Percentiles rank a stretch among this genome's conserved stretches.
These are phyloP conservation scores for Vanrija sp. DNA, from an alignment of 1,284 basidiomycete genomes.

Conservation along the genomic window DNA sequence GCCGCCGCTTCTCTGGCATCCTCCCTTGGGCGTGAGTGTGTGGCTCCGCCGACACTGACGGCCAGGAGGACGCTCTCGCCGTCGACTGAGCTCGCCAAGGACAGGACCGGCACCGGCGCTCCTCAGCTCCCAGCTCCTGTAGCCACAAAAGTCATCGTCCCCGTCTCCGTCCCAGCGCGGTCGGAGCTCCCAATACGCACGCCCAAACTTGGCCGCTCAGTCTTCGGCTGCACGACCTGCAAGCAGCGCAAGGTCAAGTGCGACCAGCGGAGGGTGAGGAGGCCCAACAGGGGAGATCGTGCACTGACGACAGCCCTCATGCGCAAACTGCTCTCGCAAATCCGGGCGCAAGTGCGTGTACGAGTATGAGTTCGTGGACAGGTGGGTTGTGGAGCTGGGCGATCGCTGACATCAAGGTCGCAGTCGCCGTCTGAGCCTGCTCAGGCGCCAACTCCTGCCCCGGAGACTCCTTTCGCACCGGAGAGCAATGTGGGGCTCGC, in stretches of 20 bases:
- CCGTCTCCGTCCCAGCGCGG: neutral
- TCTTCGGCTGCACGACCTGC: slow-evolving; percentile 13
- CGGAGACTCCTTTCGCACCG: too few species aligned
- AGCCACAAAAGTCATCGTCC: neutral
- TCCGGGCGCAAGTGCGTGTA: slow-evolving; percentile 10
- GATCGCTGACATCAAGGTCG: too few species aligned
- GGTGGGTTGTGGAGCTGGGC: too few species aligned
- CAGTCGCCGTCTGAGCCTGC: too few species aligned
- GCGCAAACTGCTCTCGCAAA: slow-evolving; percentile 13
- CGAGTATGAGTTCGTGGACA: slow-evolving; percentile 3
- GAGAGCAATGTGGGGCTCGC: too few species aligned
- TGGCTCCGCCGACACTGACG: neutral
- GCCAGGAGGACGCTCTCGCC: neutral
- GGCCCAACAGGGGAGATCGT: neutral
- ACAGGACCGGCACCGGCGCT: too few species aligned
- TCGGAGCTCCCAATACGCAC: neutral
- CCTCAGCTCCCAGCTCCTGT: neutral
- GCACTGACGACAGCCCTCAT: slow-evolving; percentile 2
- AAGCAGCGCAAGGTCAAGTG: slow-evolving; percentile 17
- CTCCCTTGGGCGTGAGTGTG: slow-evolving; percentile 13
- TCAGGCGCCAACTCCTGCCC: too few species aligned
- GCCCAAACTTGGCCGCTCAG: neutral
- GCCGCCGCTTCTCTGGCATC: slow-evolving; percentile 8
- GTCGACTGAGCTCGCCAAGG: too few species aligned
- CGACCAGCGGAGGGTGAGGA: slow-evolving; percentile 8